phyloP scores from a whole-genome alignment of 202 grass and related monocot genomes.

The Panicum hallii region DNA sequence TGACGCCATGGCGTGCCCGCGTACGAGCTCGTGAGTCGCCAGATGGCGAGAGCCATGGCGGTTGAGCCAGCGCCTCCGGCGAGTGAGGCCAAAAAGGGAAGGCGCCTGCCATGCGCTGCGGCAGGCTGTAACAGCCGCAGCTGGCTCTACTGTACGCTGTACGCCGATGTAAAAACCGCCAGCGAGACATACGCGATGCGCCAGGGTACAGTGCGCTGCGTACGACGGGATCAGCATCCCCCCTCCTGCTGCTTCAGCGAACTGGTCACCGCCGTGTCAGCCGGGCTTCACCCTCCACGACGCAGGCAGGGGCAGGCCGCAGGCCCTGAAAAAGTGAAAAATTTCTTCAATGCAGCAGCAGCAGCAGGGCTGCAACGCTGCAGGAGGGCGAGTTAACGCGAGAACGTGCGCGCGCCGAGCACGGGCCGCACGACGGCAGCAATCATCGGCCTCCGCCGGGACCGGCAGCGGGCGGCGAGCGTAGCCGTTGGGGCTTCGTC shows the following conservation, averaged over 20 bases:
- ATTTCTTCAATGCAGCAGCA: not conserved
- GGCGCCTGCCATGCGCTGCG: not conserved
- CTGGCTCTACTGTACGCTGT: not conserved
- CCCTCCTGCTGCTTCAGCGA: not conserved
- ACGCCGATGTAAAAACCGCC: not conserved
- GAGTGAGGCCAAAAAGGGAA: slow-evolving; percentile 34
- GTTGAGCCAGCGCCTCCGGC: not conserved
- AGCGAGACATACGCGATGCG: not conserved
- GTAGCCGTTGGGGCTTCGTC: not conserved
- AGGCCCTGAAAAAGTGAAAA: not conserved
- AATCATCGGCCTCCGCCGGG: not conserved
- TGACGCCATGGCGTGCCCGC: not conserved
- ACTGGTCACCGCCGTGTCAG: slow-evolving; percentile 29
- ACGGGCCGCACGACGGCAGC: not conserved
- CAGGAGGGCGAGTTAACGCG: slow-evolving; percentile 3
- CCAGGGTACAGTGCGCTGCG: not conserved
- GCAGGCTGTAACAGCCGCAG: not conserved
- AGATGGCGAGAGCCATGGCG: not conserved
- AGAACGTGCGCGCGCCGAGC: not conserved
- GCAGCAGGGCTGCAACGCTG: not conserved
- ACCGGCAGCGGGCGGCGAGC: not conserved
- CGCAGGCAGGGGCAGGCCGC: not conserved
- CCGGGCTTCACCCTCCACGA: not conserved
- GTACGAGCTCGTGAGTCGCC: not conserved
- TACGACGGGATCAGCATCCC: slow-evolving; percentile 17